These are phyloP conservation scores for Anethum foeniculum DNA, from an alignment of 140 eudicot species.

Conservation along the genomic window DNA sequence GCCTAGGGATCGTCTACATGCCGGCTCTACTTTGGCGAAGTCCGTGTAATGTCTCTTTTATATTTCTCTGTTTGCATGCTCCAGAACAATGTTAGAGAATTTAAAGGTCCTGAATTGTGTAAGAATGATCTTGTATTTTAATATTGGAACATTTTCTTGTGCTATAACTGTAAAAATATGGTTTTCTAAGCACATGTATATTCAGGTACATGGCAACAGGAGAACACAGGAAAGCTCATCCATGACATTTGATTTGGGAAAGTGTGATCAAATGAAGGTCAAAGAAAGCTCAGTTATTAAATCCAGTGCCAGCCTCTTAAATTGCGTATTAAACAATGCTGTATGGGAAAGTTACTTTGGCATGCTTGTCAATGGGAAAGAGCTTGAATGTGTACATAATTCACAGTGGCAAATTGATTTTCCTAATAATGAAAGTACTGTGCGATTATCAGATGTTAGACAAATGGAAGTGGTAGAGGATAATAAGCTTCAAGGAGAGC, in stretches of 20 bases:
- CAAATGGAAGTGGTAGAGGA: slow-evolving; percentile 13
- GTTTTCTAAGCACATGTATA: slow-evolving; percentile 19
- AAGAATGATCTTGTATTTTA: background rate
- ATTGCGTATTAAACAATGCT: slow-evolving; percentile 12
- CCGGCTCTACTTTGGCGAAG: background rate
- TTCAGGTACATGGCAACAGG: slow-evolving; percentile 20
- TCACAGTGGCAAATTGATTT: slow-evolving; percentile 5
- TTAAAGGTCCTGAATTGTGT: background rate
- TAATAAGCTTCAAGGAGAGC: slow-evolving; percentile 15
- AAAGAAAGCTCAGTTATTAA: slow-evolving; percentile 14
- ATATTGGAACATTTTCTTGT: background rate
- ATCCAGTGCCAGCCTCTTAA: slow-evolving; percentile 17
- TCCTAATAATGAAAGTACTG: slow-evolving; percentile 13
- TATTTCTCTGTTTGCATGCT: background rate
- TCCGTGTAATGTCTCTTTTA: background rate
- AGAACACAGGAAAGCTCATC: slow-evolving; percentile 15
- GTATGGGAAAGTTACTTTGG: slow-evolving; percentile 18
- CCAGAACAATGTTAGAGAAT: background rate
- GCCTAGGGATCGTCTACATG: background rate
- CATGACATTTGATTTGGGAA: slow-evolving; percentile 4
- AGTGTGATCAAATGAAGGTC: slow-evolving; percentile 16
- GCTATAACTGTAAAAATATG: background rate
- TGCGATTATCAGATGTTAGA: slow-evolving; percentile 13
- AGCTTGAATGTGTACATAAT: slow-evolving; percentile 16
- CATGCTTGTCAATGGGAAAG: slow-evolving; percentile 21